Conservation (phyloP, 805 yeast genomes). For the Diddensiella caesifluorescens region DNA sequence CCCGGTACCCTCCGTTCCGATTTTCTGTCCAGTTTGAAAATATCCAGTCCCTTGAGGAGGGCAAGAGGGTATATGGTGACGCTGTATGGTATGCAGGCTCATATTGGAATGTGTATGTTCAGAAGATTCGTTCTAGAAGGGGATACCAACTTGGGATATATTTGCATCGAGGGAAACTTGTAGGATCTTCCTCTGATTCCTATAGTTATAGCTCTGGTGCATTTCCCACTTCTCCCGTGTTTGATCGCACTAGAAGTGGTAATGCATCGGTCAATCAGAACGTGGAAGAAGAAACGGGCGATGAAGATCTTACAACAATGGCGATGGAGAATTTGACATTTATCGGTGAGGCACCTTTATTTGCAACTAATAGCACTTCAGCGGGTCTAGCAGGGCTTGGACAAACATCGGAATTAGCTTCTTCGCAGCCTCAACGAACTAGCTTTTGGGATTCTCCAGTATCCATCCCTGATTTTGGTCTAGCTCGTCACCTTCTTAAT, state of each 20-base stretch:
- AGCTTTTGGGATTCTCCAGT: neutral
- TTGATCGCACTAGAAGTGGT: neutral
- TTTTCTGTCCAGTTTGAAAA: slow-evolving; percentile 49
- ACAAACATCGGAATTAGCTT: no score
- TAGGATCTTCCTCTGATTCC: slow-evolving; percentile 4
- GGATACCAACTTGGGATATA: slow-evolving; percentile 52
- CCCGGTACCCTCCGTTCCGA: slow-evolving; percentile 49
- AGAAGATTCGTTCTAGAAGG: slow-evolving; percentile 41
- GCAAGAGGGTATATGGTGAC: slow-evolving; percentile 45
- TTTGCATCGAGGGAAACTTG: slow-evolving; percentile 43
- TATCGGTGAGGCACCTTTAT: neutral
- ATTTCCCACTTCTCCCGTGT: neutral
- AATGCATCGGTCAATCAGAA: neutral
- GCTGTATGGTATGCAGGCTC: slow-evolving; percentile 60
- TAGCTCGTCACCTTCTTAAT: neutral
- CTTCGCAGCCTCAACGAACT: neutral
- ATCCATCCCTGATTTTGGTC: neutral
- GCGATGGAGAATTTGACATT: slow-evolving; percentile 2
- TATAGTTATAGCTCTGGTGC: neutral
- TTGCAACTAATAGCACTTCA: neutral
- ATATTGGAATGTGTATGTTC: slow-evolving; percentile 52
- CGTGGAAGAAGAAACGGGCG: slow-evolving; percentile 1
- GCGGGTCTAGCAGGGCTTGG: neutral
- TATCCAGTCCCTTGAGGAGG: slow-evolving; percentile 41
- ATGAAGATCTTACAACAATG: slow-evolving; percentile 3